These are phyloP conservation scores for Podaxis mareebaensis DNA, from an alignment of 768 basidiomycete genomes.

Conservation along the genomic window DNA sequence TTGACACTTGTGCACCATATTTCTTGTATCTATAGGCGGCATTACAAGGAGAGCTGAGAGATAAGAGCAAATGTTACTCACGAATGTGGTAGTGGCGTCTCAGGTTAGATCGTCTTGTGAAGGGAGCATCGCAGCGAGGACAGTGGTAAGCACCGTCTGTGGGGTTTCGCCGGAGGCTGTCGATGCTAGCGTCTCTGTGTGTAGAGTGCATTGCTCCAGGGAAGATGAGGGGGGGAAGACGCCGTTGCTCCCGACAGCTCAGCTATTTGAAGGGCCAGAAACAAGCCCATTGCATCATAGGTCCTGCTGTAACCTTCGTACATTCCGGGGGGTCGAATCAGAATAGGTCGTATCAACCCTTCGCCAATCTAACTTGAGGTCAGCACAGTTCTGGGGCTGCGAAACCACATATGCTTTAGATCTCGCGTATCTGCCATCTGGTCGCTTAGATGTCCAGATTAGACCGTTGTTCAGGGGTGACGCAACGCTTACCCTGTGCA, in stretches of 20 bases:
- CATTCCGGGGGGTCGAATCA: constrained; percentile 16
- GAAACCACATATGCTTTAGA: constrained; percentile 14
- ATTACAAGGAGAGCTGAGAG: constrained; percentile 14
- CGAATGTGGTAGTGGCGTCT: constrained; percentile 37
- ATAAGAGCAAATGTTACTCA: constrained; percentile 21
- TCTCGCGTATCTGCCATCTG: constrained; percentile 14
- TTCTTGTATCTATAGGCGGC: constrained; percentile 26
- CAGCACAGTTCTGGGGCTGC: not conserved
- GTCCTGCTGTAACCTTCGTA: constrained; percentile 13
- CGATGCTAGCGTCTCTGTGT: constrained; percentile 22
- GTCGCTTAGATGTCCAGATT: constrained; percentile 16
- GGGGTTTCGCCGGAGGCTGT: constrained; percentile 33
- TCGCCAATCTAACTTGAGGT: constrained; percentile 13
- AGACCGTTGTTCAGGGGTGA: constrained; percentile 12
- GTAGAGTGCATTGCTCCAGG: constrained; percentile 10
- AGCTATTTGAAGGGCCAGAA: constrained; percentile 14
- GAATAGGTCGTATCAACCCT: constrained; percentile 8
- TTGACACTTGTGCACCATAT: constrained; percentile 26
- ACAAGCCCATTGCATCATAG: constrained; percentile 12
- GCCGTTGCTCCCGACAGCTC: constrained; percentile 4
- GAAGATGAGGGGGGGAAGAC: not conserved
- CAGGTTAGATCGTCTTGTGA: constrained; percentile 37
- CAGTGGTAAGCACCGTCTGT: constrained; percentile 37
- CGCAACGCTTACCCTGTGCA: constrained; percentile 19
- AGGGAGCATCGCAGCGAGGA: constrained; percentile 35